These are phyloP conservation scores for Morella rubra DNA, from an alignment of 306 rosid genomes.

Conservation along the genomic window DNA sequence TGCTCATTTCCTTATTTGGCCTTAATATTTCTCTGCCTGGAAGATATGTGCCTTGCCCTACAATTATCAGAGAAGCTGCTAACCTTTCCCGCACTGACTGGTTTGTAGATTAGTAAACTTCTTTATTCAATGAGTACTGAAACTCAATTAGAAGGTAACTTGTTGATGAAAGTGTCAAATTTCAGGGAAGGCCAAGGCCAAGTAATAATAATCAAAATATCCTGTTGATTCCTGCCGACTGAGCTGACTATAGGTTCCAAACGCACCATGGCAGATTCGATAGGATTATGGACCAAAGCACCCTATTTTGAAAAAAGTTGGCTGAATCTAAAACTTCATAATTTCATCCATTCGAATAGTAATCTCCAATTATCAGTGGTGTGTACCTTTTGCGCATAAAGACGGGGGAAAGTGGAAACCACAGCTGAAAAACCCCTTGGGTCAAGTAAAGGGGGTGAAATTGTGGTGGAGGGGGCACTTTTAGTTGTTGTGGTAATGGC, in stretches of 20 bases:
- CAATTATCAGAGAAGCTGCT: background rate
- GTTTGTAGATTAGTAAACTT: background rate
- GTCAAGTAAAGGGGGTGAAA: background rate
- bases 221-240: background rate
- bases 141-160: background rate
- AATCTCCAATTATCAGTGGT: background rate
- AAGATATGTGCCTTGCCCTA: too few relatives aligned
- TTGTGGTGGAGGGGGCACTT: background rate
- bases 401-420: background rate
- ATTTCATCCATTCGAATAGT: background rate
- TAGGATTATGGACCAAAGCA: background rate
- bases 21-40: background rate
- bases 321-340: conserved; percentile 2
- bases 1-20: background rate
- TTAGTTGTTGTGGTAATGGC: conserved; percentile 10
- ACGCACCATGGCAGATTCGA: background rate
- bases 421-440: background rate
- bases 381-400: background rate
- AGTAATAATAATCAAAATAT: too few relatives aligned
- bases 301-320: background rate
- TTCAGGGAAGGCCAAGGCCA: background rate
- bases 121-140: background rate
- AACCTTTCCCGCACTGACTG: background rate
- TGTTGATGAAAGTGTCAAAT: background rate
- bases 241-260: background rate